These are phyloP conservation scores for Rhodosporidiobolus sp. DNA, from an alignment of 768 basidiomycete genomes.

Conservation along the genomic window DNA sequence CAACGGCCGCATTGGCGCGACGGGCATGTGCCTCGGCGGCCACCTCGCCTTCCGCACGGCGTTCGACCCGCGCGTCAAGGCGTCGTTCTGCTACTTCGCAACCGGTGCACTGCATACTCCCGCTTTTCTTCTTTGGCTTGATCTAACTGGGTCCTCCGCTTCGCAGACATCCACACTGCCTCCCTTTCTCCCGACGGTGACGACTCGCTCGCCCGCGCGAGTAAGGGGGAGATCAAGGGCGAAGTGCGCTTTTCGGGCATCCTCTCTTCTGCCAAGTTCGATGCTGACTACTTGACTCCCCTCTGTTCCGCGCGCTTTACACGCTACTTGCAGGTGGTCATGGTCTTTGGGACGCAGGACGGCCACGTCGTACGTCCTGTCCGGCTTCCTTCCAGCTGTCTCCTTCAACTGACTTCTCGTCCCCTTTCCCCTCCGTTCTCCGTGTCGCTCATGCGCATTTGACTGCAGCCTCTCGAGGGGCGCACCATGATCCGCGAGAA, in stretches of 20 bases:
- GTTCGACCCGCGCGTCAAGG: constrained; percentile 75
- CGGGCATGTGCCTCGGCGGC: constrained; percentile 80
- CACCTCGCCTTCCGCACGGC: constrained; percentile 66
- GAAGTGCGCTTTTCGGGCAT: too few relatives aligned
- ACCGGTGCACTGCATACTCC: constrained; percentile 80
- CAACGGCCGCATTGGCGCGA: constrained; percentile 85
- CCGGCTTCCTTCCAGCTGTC: not conserved
- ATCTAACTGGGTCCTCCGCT: too few relatives aligned
- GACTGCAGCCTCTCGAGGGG: constrained; percentile 63
- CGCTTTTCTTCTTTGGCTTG: too few relatives aligned
- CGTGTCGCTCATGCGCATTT: not conserved
- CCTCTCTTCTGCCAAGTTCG: too few relatives aligned
- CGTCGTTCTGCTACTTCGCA: constrained; percentile 90
- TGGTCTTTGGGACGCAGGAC: constrained; percentile 95
- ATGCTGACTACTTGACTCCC: too few relatives aligned
- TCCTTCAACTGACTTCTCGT: not conserved
- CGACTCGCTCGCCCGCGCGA: constrained; percentile 71
- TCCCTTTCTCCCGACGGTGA: constrained; percentile 78
- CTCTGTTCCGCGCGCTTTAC: too few relatives aligned
- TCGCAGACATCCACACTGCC: constrained; percentile 64
- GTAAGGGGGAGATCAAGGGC: constrained; percentile 66
- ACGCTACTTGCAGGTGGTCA: constrained; percentile 54
- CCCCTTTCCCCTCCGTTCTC: too few relatives aligned
- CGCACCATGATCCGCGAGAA: constrained; percentile 77
- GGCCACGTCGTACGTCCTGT: constrained; percentile 41